Base-by-base conservation (phyloP, 1,139 yeast genomes). In the Hansenula sp. region DNA sequence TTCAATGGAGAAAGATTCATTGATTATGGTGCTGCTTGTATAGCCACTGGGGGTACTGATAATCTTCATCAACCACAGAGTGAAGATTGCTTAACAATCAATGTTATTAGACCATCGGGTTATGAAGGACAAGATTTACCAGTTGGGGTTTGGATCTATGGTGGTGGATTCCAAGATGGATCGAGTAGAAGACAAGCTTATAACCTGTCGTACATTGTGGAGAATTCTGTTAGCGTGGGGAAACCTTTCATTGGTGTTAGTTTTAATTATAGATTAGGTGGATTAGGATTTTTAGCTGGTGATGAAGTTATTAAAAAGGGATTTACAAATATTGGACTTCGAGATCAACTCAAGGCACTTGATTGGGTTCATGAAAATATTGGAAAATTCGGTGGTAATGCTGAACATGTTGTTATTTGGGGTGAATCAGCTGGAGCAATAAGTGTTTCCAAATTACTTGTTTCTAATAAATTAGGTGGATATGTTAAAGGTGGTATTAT, bases 41-140 rank as follows among this genome's bases (percentile, higher is more conserved):
- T 46, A 6, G 38, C 38, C 11, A 15, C 24, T 7, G 19, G 32
- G 10, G 38, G 18, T 11, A 5, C 25, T 11, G 36, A 19, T 13
- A 13, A 10, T 27, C 16, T 15, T 7, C 15, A 3, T 5, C 10
- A n/a, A 15, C 29, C 18, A 13, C 40, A 37, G n/a, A 3, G 5
- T 10, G 40, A 37, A n/a, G 33, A 37, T n/a, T 37, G 40, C 34
- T 37, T 70, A 41, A 70, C 84, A 0, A 63, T 74, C 46, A 86
- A 94, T 91, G 88, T 86, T 36, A 70, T 75, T 13, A 71, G 71
- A 31, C 86, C 93, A 0, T 62, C 68, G 29, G 91, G 87, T 2
- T 82, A 81, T 58, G 89, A 84, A 21, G 6, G 39, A 36, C 27
- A 40, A 5, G 28, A 45, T 11, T 46, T 65, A 12, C 69, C 69